phyloP scores from a whole-genome alignment of 2,329 filamentous ascomycete genomes.

The Aspergillus melleus region DNA sequence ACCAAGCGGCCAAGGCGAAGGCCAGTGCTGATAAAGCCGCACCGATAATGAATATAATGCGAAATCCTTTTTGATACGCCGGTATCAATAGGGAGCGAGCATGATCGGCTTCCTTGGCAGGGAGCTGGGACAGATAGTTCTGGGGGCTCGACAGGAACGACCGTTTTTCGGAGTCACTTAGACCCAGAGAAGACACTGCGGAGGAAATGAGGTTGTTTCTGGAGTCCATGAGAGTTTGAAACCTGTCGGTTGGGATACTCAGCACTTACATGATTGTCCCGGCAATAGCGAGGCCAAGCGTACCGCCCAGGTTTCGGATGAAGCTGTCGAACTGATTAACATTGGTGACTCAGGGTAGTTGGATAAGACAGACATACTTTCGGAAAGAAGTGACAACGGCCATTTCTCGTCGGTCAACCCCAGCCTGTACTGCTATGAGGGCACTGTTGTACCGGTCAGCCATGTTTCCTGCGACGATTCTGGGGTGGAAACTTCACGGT shows the following conservation, averaged over 20 bases:
- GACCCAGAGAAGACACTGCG: constrained; percentile 26
- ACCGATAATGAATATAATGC: constrained; percentile 42
- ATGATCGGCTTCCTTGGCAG: constrained; percentile 22
- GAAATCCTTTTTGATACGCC: constrained; percentile 41
- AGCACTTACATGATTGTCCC: constrained; percentile 42
- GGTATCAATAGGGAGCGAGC: constrained; percentile 31
- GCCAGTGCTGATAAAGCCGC: constrained; percentile 38
- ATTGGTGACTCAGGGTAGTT: background rate
- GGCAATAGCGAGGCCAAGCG: constrained; percentile 41
- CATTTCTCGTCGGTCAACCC: constrained; percentile 42
- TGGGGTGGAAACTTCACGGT: constrained; percentile 29
- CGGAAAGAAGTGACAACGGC: constrained; percentile 41
- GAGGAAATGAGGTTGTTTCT: constrained; percentile 34
- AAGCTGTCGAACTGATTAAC: constrained; percentile 30
- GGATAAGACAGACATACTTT: constrained; percentile 25
- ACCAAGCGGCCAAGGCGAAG: constrained; percentile 31
- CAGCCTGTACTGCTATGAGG: constrained; percentile 42
- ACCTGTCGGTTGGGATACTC: background rate
- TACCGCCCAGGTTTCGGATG: constrained; percentile 44
- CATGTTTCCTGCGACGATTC: background rate
- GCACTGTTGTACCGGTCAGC: constrained; percentile 14
- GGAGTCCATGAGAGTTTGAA: background rate
- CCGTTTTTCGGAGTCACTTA: constrained; percentile 21
- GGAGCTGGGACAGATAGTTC: constrained; percentile 29
- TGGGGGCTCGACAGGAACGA: constrained; percentile 33